A percentile compares a stretch with the other conserved stretches of the same genome.
Evolutionary conservation across 228 moss, liverwort and hornwort species (phyloP).

Genomic region (Sphagnum magellanicum): DNA sequence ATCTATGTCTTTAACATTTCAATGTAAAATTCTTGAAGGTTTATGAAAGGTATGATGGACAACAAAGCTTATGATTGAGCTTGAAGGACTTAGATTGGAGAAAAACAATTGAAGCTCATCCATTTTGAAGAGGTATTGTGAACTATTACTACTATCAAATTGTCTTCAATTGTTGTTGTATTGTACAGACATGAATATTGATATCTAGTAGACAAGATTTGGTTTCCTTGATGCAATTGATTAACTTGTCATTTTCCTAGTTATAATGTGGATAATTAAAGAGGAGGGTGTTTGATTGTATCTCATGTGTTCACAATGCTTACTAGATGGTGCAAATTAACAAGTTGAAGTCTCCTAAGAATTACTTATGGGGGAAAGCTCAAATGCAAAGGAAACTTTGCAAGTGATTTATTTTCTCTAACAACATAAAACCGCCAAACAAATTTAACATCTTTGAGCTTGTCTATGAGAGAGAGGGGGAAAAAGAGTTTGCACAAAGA

Average conservation of each 20-base stretch:
- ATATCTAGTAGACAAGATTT: neutral
- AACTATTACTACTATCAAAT: neutral
- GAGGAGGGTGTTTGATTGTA: neutral
- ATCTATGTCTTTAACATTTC: no score
- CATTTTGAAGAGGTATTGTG: constrained; percentile 90
- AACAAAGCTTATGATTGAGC: constrained; percentile 89
- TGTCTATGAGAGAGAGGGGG: neutral
- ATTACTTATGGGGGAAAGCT: constrained; percentile 71
- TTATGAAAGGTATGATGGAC: constrained; percentile 93
- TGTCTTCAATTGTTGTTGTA: neutral
- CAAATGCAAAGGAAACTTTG: constrained; percentile 62
- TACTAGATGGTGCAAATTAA: constrained; percentile 99
- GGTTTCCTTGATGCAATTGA: neutral
- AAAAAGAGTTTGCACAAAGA: neutral
- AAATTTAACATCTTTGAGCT: neutral
- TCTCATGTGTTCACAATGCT: constrained; percentile 85
- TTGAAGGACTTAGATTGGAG: constrained; percentile 91
- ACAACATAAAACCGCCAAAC: neutral
- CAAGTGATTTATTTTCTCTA: constrained; percentile 12
- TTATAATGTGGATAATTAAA: neutral
- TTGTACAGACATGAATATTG: neutral
- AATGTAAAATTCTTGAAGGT: constrained; percentile 24
- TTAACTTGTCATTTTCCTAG: neutral
- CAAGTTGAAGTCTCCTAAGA: constrained; percentile 87
- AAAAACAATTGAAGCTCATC: constrained; percentile 76